Base-by-base conservation (phyloP, 1,284 basidiomycete species). In the Apiotrichum montevideense region DNA sequence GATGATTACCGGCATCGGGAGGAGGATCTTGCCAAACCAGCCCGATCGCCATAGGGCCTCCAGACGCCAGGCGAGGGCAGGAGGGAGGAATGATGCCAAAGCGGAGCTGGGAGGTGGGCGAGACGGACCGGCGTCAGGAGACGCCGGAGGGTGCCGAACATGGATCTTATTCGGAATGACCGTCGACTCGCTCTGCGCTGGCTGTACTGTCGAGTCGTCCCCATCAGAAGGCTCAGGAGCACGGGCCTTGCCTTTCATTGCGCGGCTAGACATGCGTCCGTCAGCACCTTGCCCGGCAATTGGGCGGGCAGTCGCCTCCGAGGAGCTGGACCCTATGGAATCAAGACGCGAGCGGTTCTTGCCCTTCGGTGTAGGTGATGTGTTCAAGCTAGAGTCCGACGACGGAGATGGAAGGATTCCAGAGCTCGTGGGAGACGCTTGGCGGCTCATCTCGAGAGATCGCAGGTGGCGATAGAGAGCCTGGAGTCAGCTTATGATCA, bases 381-480 rank as follows among this genome's bases (percentile, higher is more conserved):
- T 39, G 2, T 49, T 41, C 10, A 55, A 29, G 43, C 47, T 51
- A 11, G 33, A 34, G 39, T 49, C 14, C 54, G 45, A 13, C 62
- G 45, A 14, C 8, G 45, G 32, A 7, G 45, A 33, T 7, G 45
- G 61, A 4, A 68, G 62, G 34, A 66, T 47, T 35, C 56, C 56
- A 9, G 67, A 69, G 21, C 58, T 58, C 3, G 62, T 56, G 3
- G 68, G 67, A 6, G 67, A 66, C 4, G 67, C 65, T 11, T 67
- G 59, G 48, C 6, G 61, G 51, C 56, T 71, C 59, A 48, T 48
- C 45, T 61, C 52, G 6, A 66, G 48, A 5, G 62, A 45, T 21
- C 72, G 63, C 11, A 74, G 59, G 48, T 74, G 72, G 21, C 69
- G 63, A 44, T 69, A 74, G 13, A 74, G 60, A 4, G 61, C 66